Percentiles rank a stretch among this genome's conserved stretches.
These are phyloP conservation scores for Dactylellina parvicollis DNA, from an alignment of 2,329 filamentous ascomycete species.

Conservation along the genomic window DNA sequence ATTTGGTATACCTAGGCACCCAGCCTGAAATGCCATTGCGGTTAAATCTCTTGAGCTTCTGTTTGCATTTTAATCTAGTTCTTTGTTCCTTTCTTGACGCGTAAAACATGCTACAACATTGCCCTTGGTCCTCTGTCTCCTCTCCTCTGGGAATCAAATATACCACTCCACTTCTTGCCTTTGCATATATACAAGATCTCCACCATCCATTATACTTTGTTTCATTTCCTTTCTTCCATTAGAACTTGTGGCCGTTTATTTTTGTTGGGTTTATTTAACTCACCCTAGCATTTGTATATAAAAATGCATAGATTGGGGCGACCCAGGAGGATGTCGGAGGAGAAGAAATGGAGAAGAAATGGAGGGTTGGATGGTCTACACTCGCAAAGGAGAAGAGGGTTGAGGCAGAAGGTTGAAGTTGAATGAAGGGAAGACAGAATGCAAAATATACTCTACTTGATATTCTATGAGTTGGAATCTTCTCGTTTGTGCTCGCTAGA, in stretches of 20 bases:
- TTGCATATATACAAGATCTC: neutral
- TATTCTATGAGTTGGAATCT: too few relatives aligned
- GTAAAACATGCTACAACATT: neutral
- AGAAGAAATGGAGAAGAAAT: neutral
- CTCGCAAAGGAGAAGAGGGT: too few relatives aligned
- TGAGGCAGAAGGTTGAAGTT: neutral
- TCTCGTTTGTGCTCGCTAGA: too few relatives aligned
- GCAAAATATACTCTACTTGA: constrained; percentile 3
- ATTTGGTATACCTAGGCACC: too few relatives aligned
- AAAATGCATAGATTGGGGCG: constrained; percentile 32
- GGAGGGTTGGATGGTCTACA: neutral
- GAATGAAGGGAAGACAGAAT: constrained; percentile 8
- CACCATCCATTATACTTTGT: neutral
- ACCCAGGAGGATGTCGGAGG: constrained; percentile 11
- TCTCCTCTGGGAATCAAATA: neutral
- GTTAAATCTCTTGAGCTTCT: too few relatives aligned
- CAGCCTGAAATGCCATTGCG: too few relatives aligned
- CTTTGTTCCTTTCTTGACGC: neutral
- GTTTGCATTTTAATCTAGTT: constrained; percentile 15
- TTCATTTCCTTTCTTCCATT: neutral
- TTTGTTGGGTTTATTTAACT: neutral
- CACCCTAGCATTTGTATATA: constrained; percentile 12
- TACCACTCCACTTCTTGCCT: neutral
- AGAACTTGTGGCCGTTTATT: neutral
- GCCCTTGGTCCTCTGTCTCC: neutral